Conservation (phyloP, 345 rosid genomes). For the Brassica nigra region DNA sequence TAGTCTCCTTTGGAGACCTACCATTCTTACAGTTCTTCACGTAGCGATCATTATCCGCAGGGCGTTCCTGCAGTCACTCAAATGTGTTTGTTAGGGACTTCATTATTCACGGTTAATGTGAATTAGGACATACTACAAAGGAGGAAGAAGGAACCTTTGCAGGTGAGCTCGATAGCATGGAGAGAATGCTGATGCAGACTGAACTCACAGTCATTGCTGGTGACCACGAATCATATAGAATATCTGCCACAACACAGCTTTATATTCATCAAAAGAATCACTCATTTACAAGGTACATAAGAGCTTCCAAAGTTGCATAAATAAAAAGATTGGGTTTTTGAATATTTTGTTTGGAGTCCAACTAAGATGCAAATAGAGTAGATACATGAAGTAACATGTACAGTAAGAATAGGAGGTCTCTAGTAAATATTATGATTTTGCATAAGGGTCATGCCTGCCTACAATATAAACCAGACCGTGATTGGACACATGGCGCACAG, state of each 20-base stretch:
- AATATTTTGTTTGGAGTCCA: background rate
- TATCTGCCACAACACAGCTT: slow-evolving; percentile 52
- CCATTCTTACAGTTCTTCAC: slow-evolving; percentile 96
- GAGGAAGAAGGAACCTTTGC: slow-evolving; percentile 58
- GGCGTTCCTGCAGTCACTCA: slow-evolving; percentile 67
- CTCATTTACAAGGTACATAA: background rate
- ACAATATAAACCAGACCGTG: too few relatives aligned
- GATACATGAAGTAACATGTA: background rate
- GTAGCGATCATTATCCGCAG: slow-evolving; percentile 91
- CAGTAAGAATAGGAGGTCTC: too few relatives aligned
- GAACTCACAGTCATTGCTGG: slow-evolving; percentile 99
- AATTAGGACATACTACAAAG: too few relatives aligned
- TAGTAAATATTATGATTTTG: too few relatives aligned
- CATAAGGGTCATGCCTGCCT: too few relatives aligned
- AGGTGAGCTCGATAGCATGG: slow-evolving; percentile 97
- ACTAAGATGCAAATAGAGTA: background rate
- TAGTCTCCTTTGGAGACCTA: slow-evolving; percentile 95
- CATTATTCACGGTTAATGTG: background rate
- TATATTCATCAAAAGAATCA: background rate
- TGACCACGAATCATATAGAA: slow-evolving; percentile 97
- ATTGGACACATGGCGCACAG: background rate
- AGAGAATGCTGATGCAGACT: slow-evolving; percentile 95
- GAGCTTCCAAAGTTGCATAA: background rate
- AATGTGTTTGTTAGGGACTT: background rate
- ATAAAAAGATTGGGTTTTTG: background rate